Percentiles rank a stretch among this genome's conserved stretches.
These are phyloP conservation scores for Wickerhamomyces tratensis DNA, from an alignment of 805 yeast genomes.

Conservation along the genomic window DNA sequence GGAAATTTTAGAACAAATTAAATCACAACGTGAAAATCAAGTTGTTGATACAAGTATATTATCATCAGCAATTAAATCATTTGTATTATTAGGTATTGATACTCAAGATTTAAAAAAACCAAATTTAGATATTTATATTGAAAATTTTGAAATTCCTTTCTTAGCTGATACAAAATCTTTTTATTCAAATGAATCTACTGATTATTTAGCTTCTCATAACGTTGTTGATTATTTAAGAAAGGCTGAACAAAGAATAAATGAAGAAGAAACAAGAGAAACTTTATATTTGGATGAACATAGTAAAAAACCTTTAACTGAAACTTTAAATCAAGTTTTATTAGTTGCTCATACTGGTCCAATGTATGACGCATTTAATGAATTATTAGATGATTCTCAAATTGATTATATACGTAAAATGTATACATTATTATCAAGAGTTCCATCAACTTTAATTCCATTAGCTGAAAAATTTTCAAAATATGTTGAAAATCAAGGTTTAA, in stretches of 20 bases:
- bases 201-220: constrained; percentile 60
- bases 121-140: constrained; percentile 72
- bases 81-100: constrained; percentile 86
- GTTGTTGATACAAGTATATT: constrained; percentile 58
- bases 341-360: constrained; percentile 67
- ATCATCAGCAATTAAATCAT: constrained; percentile 70
- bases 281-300: constrained; percentile 82
- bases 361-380: constrained; percentile 65
- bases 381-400: constrained; percentile 63
- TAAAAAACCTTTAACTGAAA: constrained; percentile 63
- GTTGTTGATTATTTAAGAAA: constrained; percentile 86
- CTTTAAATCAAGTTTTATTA: constrained; percentile 69
- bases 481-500: constrained; percentile 55
- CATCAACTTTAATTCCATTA: constrained; percentile 68
- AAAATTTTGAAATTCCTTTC: constrained; percentile 70
- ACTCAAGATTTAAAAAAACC: constrained; percentile 81
- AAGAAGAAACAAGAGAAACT: constrained; percentile 72
- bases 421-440: constrained; percentile 65
- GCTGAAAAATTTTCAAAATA: constrained; percentile 65
- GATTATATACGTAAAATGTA: constrained; percentile 76
- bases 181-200: constrained; percentile 58
- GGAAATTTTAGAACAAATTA: constrained; percentile 71
- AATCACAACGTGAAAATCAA: constrained; percentile 70
- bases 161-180: constrained; percentile 59
- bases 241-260: constrained; percentile 74